Conservation (phyloP, 371 early-diverging fungal genomes). For the Syncephalis plumigaleata region DNA sequence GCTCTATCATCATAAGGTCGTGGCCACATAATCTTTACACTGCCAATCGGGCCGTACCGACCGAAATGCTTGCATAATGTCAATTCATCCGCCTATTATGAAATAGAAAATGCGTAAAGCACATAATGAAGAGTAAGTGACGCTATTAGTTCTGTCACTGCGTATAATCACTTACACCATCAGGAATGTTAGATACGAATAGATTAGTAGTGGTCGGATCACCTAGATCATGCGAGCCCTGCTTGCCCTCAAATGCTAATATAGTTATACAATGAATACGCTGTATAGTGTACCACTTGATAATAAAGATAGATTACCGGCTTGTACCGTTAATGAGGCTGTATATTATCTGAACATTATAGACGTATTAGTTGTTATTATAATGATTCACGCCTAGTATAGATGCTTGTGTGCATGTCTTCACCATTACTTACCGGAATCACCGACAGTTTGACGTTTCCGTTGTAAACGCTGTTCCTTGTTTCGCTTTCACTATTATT, state of each 20-base stretch:
- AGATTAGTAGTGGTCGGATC: conserved; percentile 75
- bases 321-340: conserved; percentile 15
- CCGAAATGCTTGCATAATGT: conserved; percentile 59
- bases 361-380: neutral
- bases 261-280: no score
- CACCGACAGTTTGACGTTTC: neutral
- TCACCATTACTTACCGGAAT: neutral
- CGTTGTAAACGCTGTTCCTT: neutral
- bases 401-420: neutral
- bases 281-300: no score
- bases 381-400: neutral
- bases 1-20: conserved; percentile 68
- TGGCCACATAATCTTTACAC: conserved; percentile 94
- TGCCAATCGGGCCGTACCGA: conserved; percentile 71
- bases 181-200: conserved; percentile 72
- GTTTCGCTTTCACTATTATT: neutral
- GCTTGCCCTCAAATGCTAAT: conserved; percentile 19
- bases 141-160: conserved; percentile 7
- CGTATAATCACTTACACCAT: conserved; percentile 10
- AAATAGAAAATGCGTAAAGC: neutral
- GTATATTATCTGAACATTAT: conserved; percentile 1
- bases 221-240: conserved; percentile 50
- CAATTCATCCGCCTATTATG: conserved; percentile 36
- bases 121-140: no score
- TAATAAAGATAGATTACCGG: conserved; percentile 13